Conservation (phyloP, 441 rosid genomes). For the Pelargonium exstipulatum region DNA sequence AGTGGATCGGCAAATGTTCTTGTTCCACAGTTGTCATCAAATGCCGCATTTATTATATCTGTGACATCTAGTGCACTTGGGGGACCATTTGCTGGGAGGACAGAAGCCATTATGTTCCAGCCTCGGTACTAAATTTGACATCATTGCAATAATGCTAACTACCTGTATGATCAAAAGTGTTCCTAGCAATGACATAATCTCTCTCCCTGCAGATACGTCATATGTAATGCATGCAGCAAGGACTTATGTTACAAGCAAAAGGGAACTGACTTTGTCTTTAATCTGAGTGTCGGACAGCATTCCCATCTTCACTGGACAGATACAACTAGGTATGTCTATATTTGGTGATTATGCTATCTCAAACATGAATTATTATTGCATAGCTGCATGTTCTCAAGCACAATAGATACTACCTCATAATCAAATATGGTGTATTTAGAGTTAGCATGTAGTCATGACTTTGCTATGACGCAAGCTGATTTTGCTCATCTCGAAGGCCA, state of each 20-base stretch:
- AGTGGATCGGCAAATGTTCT: slow-evolving; percentile 77
- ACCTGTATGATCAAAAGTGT: background rate
- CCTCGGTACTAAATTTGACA: slow-evolving; percentile 52
- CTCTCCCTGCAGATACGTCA: slow-evolving; percentile 60
- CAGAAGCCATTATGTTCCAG: slow-evolving; percentile 79
- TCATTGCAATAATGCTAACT: slow-evolving; percentile 11
- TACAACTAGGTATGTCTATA: slow-evolving; percentile 55
- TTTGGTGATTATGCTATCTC: slow-evolving; percentile 8
- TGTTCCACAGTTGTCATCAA: slow-evolving; percentile 60
- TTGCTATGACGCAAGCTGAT: too few species aligned
- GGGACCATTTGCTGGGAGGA: slow-evolving; percentile 71
- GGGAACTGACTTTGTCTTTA: slow-evolving; percentile 61
- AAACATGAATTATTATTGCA: background rate
- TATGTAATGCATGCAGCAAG: slow-evolving; percentile 84
- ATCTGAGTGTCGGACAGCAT: slow-evolving; percentile 71
- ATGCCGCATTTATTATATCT: slow-evolving; percentile 72
- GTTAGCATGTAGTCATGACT: background rate
- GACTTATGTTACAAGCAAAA: slow-evolving; percentile 82
- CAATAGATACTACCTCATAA: background rate
- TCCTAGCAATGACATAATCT: slow-evolving; percentile 5
- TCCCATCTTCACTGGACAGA: slow-evolving; percentile 89
- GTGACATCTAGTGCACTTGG: slow-evolving; percentile 60
- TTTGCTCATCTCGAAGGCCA: too few species aligned
- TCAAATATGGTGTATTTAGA: slow-evolving; percentile 3
- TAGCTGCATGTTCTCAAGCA: background rate